A percentile compares a stretch with the other conserved stretches of the same genome.
Conservation (phyloP, 1,284 basidiomycete species). For the Gymnopus androsaceus region DNA sequence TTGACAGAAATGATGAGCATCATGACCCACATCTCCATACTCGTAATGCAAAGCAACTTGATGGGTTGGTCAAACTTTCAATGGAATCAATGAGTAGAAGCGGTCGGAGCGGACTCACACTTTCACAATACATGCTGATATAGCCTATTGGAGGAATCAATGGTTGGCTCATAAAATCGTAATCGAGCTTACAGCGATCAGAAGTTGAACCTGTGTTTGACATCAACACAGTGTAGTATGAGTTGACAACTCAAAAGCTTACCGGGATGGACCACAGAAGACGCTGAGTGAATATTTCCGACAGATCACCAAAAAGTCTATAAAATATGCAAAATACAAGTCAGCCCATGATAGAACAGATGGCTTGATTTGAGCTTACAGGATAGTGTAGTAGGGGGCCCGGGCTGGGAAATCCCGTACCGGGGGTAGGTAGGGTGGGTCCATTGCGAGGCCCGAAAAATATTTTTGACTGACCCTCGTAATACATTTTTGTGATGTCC, state of each 20-base stretch:
- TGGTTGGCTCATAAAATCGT: no score
- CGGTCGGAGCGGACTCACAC: slow-evolving; percentile 13
- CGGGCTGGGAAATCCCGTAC: no score
- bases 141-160: neutral
- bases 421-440: no score
- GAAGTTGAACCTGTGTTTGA: neutral
- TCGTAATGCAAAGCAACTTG: slow-evolving; percentile 17
- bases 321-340: no score
- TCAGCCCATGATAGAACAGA: no score
- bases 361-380: no score
- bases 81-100: no score
- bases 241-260: neutral
- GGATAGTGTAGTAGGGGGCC: no score
- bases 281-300: slow-evolving; percentile 5
- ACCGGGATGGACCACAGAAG: slow-evolving; percentile 14
- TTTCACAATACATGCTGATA: slow-evolving; percentile 16
- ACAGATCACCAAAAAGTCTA: slow-evolving; percentile 9
- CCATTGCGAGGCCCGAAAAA: no score
- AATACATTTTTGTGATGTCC: no score
- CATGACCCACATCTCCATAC: slow-evolving; percentile 19
- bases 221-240: neutral
- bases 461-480: no score
- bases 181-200: slow-evolving; percentile 2
- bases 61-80: neutral
- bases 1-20: no score